Conservation (phyloP, 768 basidiomycete species). For the Collybia mongolica region DNA sequence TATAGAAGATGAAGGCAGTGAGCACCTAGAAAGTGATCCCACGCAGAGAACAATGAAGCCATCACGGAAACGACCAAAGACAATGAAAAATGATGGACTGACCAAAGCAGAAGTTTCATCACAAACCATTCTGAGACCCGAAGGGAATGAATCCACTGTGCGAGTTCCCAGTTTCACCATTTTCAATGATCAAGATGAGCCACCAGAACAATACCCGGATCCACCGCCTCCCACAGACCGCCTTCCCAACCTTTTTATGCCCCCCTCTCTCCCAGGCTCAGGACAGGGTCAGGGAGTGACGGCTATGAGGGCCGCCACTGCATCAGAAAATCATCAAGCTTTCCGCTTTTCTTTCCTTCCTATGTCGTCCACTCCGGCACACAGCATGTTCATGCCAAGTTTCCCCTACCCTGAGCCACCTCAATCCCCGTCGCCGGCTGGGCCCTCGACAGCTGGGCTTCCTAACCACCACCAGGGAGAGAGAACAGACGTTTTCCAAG, state of each 20-base stretch:
- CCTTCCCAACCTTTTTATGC: slow-evolving; percentile 51
- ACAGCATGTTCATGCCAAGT: slow-evolving; percentile 39
- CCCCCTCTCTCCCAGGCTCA: slow-evolving; percentile 37
- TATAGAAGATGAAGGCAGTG: slow-evolving; percentile 40
- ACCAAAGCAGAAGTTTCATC: neutral
- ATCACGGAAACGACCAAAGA: slow-evolving; percentile 52
- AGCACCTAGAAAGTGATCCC: slow-evolving; percentile 32
- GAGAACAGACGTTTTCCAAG: slow-evolving; percentile 43
- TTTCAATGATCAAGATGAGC: slow-evolving; percentile 41
- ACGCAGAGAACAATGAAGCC: slow-evolving; percentile 40
- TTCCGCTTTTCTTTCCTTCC: slow-evolving; percentile 54
- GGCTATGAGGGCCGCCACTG: slow-evolving; percentile 46
- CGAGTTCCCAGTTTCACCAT: slow-evolving; percentile 44
- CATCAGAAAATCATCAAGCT: slow-evolving; percentile 51
- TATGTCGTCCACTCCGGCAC: slow-evolving; percentile 51
- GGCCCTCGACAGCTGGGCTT: slow-evolving; percentile 21
- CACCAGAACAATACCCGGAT: slow-evolving; percentile 31
- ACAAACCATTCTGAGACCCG: no score
- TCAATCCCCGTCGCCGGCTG: slow-evolving; percentile 54
- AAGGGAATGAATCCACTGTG: slow-evolving; percentile 10
- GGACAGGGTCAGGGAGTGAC: slow-evolving; percentile 12
- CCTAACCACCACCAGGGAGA: slow-evolving; percentile 28
- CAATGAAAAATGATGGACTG: slow-evolving; percentile 16
- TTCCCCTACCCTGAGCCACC: slow-evolving; percentile 57
- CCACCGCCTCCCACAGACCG: slow-evolving; percentile 50